phyloP scores from a whole-genome alignment of 2,329 filamentous ascomycete genomes.

The Cordyceps cateniannulata region DNA sequence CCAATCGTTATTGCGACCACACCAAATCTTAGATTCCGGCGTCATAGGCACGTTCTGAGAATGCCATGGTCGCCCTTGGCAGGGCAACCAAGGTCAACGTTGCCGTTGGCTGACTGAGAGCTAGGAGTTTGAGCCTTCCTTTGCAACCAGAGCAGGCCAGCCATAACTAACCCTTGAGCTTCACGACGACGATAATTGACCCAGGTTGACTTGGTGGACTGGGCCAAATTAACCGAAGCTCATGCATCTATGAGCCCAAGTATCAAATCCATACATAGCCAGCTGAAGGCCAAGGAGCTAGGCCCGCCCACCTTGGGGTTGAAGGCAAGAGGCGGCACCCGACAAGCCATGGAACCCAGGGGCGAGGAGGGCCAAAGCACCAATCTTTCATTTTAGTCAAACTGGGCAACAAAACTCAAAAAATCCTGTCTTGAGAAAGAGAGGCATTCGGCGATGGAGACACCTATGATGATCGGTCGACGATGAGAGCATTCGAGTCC shows the following conservation, averaged over 20 bases:
- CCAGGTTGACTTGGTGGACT: background rate
- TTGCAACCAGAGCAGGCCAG: background rate
- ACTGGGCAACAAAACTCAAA: background rate
- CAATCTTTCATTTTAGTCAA: slow-evolving; percentile 5
- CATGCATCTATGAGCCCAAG: background rate
- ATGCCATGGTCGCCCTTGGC: slow-evolving; percentile 5
- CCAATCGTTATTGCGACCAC: slow-evolving; percentile 5
- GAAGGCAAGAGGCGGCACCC: background rate
- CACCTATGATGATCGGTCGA: background rate
- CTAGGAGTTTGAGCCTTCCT: background rate
- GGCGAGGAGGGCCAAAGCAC: slow-evolving; percentile 6
- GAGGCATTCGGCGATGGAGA: background rate
- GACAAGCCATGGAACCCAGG: background rate
- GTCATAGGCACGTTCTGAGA: background rate
- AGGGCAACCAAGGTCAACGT: background rate
- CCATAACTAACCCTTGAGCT: background rate
- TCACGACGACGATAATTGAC: background rate
- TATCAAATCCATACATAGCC: background rate
- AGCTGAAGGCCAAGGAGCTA: slow-evolving; percentile 6
- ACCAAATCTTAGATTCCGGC: slow-evolving; percentile 5
- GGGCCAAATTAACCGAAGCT: background rate
- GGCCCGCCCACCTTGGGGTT: background rate
- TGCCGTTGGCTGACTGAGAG: background rate
- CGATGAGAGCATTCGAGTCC: background rate
- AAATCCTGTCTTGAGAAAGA: background rate